Percentiles rank a stretch among this genome's conserved stretches.
Evolutionary conservation across 805 yeast species (phyloP).

Genomic region (Tetrapisispora arboricola): DNA sequence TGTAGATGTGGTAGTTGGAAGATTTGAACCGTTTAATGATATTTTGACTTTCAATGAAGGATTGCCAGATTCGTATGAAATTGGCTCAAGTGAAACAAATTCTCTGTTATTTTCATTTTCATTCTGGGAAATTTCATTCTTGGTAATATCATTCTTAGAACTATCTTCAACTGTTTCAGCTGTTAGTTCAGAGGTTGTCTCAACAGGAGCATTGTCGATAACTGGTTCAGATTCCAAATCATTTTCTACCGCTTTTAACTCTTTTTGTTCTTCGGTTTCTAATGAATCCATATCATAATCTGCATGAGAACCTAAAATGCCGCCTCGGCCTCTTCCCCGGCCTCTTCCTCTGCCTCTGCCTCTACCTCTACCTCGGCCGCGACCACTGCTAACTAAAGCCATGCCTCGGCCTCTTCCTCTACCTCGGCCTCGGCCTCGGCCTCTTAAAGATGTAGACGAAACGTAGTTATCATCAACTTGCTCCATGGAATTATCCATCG

Average conservation of each 20-base stretch:
- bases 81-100: neutral
- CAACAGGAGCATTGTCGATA: no score
- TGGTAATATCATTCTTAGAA: neutral
- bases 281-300: neutral
- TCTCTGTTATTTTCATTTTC: neutral
- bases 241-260: neutral
- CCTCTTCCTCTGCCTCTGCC: constrained; percentile 9
- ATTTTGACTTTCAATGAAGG: constrained; percentile 1
- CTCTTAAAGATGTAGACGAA: neutral
- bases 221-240: neutral
- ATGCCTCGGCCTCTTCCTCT: constrained; percentile 7
- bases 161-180: neutral
- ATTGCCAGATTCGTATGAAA: neutral
- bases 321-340: constrained; percentile 4
- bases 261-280: neutral
- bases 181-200: neutral
- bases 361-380: constrained; percentile 4
- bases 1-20: neutral
- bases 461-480: neutral
- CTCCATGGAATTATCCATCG: neutral
- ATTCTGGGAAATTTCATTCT: neutral
- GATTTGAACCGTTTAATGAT: neutral
- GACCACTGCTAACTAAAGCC: constrained; percentile 4
- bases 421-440: constrained; percentile 7
- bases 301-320: neutral